Evolutionary conservation across 1,139 yeast species (phyloP), one percentile per base, ranked within the genome.

Genomic region (Chernovozyma aurita): DNA sequence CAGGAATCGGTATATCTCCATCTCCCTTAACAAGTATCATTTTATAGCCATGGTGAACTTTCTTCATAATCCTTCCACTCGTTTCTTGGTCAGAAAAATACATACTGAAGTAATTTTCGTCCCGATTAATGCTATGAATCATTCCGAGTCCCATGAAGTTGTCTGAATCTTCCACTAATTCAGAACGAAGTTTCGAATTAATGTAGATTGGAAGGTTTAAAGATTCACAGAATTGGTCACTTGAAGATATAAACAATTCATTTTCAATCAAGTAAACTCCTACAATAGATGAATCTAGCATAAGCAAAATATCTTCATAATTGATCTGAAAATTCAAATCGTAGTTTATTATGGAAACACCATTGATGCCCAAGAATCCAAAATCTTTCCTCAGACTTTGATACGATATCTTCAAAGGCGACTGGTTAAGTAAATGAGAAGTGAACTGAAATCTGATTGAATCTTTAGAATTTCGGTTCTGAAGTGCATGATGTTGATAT

Each of bases 1-100:
- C 76, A 16, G 57, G 46, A 4, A 47, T 36, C 0, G 74, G 72
- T 1, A 68, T 43, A 34, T 79, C 85, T 1, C 87, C 76, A 30
- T 79, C 73, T 2, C 94, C 94, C 43, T 86, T 71, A 0, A 78
- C 68, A 1, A 86, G 41, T 0, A 83, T 41, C 33, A 80, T 50
- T 32, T 65, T 65, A 30, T 49, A 50, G 0, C 64, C 63, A 2
- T 53, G 43, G 4, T 30, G 30, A 15, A 56, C 41, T 17, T 41
- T 39, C 17, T 28, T 31, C 18, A 28, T 46, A 24, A 57, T 40
- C 15, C 15, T 37, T 11, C 7, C n/a, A 11, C 6, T 18, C 6
- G 17, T 18, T 7, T 6, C 15, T 12, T 6, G 18, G 11, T 37
- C 41, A 0, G 94, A 87, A 0, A 84, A 60, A 46, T 85, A 80